Conservation (phyloP, 2,329 filamentous ascomycete species). For the Akanthomyces uredinophilus region DNA sequence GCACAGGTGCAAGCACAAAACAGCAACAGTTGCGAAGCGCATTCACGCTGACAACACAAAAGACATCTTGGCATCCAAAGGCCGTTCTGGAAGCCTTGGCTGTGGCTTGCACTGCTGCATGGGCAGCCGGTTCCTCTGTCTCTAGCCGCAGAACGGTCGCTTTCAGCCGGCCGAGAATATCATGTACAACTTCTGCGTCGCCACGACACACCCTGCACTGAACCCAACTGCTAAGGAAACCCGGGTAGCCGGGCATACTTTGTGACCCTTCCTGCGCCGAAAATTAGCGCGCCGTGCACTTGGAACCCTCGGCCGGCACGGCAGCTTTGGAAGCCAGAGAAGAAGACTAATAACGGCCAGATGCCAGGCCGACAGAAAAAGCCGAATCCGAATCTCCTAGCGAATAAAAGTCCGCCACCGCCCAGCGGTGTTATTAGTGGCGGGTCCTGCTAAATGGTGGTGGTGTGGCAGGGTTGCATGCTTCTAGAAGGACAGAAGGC, state of each 20-base stretch:
- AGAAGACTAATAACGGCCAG: not conserved
- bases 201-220: no score
- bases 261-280: no score
- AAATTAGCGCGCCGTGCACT: no score
- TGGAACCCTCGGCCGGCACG: not conserved
- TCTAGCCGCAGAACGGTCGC: no score
- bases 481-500: not conserved
- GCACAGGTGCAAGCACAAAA: not conserved
- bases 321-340: not conserved
- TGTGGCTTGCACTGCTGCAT: not conserved
- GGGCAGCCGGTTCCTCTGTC: no score
- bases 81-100: slow-evolving; percentile 12
- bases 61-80: not conserved
- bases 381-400: not conserved
- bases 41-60: not conserved
- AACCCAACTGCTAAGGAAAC: no score
- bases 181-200: no score
- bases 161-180: no score
- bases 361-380: not conserved
- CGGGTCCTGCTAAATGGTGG: not conserved
- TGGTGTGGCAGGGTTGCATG: not conserved
- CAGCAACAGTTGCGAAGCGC: not conserved
- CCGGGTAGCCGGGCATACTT: no score
- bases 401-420: not conserved
- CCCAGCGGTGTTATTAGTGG: not conserved